phyloP scores from a whole-genome alignment of 2,329 filamentous ascomycete species.

The Sclerotinia minor region DNA sequence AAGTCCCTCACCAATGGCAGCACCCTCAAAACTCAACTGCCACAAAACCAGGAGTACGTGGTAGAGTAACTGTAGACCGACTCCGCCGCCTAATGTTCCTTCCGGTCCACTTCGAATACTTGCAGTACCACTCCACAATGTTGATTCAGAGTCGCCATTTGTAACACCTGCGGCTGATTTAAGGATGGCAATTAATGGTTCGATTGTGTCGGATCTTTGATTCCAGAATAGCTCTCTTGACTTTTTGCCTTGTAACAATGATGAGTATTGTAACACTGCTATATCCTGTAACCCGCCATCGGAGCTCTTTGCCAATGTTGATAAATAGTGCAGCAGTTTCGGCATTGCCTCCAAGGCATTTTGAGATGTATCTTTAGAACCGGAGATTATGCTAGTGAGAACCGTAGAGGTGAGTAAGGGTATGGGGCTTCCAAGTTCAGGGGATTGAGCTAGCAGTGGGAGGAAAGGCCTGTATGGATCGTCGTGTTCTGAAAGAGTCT shows the following conservation, averaged over 20 bases:
- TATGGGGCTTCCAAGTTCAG: slow-evolving; percentile 70
- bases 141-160: slow-evolving; percentile 62
- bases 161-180: slow-evolving; percentile 73
- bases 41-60: slow-evolving; percentile 91
- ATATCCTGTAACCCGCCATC: slow-evolving; percentile 94
- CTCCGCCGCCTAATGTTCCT: slow-evolving; percentile 70
- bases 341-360: slow-evolving; percentile 69
- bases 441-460: slow-evolving; percentile 73
- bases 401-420: slow-evolving; percentile 88
- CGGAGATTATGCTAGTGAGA: slow-evolving; percentile 74
- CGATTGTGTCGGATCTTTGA: slow-evolving; percentile 80
- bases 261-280: slow-evolving; percentile 87
- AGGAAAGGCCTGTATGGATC: slow-evolving; percentile 83
- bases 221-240: slow-evolving; percentile 87
- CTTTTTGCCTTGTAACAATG: slow-evolving; percentile 72
- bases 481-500: slow-evolving; percentile 70
- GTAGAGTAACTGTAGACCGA: slow-evolving; percentile 90
- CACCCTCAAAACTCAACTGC: slow-evolving; percentile 95
- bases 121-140: slow-evolving; percentile 59
- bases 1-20: slow-evolving; percentile 69
- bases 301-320: slow-evolving; percentile 76
- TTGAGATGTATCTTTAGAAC: slow-evolving; percentile 60
- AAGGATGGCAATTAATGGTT: slow-evolving; percentile 79
- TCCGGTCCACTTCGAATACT: slow-evolving; percentile 61
- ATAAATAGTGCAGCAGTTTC: slow-evolving; percentile 81